Evolutionary conservation across 176 grass and related monocot species (phyloP).

Genomic region (Miscanthus lutarioriparius): DNA sequence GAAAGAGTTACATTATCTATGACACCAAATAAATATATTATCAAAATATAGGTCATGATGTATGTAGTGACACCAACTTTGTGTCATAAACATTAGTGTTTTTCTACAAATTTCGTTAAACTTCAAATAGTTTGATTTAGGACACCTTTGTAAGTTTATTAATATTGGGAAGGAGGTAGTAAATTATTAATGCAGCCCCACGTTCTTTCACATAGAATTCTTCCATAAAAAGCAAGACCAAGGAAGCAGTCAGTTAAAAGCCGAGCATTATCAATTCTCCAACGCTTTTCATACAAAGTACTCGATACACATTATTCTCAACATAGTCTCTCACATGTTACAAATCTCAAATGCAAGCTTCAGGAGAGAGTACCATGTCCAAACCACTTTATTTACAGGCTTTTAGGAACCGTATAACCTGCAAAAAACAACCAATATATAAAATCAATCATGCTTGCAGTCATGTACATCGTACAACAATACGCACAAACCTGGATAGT

Average conservation of each 20-base stretch:
- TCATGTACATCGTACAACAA: not conserved
- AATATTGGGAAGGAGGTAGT: no score
- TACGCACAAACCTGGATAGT: not conserved
- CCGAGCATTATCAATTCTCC: not conserved
- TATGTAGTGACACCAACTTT: no score
- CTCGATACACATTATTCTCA: not conserved
- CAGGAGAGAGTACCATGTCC: not conserved
- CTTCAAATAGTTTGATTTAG: no score
- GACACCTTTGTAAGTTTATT: no score
- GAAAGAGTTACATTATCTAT: no score
- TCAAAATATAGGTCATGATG: no score
- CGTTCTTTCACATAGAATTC: no score
- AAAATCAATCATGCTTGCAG: not conserved
- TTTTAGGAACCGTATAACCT: not conserved
- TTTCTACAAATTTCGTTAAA: no score
- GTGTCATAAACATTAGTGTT: no score
- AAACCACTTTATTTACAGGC: not conserved
- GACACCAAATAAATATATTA: no score
- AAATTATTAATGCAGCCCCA: no score
- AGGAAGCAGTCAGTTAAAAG: not conserved
- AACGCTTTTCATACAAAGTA: not conserved
- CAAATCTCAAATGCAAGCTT: not conserved
- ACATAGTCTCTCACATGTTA: not conserved
- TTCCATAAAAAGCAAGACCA: not conserved
- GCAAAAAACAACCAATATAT: not conserved